phyloP scores from a whole-genome alignment of 1,284 basidiomycete genomes.

The Porodaedalea pini region DNA sequence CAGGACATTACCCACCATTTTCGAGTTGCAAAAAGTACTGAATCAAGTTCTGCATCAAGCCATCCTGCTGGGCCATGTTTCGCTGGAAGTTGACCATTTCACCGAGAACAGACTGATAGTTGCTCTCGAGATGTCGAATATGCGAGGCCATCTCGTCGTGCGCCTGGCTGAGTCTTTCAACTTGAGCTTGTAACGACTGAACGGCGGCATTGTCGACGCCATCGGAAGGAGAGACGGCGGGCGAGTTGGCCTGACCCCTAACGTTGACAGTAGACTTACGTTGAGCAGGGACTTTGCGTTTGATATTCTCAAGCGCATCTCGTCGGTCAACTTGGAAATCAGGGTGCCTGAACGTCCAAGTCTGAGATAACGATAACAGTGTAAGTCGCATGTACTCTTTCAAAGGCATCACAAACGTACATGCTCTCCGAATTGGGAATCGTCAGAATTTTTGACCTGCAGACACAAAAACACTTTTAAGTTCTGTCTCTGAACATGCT shows the following conservation, averaged over 20 bases:
- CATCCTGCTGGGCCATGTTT: constrained; percentile 83
- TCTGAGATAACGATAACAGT: constrained; percentile 39
- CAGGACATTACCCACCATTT: constrained; percentile 43
- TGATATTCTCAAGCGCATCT: constrained; percentile 89
- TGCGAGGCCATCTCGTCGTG: constrained; percentile 61
- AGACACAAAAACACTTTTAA: constrained; percentile 1
- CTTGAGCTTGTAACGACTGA: constrained; percentile 46
- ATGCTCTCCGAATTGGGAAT: constrained; percentile 75
- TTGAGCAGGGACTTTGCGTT: constrained; percentile 82
- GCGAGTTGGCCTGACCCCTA: constrained; percentile 22
- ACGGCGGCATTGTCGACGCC: constrained; percentile 28
- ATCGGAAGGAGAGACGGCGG: constrained; percentile 28
- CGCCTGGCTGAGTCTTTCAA: constrained; percentile 47
- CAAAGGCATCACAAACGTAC: constrained; percentile 37
- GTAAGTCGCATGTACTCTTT: background rate
- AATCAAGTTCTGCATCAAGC: constrained; percentile 78
- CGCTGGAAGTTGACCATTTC: constrained; percentile 84
- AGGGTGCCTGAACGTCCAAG: constrained; percentile 96
- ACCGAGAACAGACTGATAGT: constrained; percentile 74
- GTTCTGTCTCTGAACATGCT: background rate
- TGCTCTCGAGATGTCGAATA: constrained; percentile 63
- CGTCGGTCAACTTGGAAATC: constrained; percentile 87
- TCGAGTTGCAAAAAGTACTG: constrained; percentile 77
- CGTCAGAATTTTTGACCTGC: constrained; percentile 77
- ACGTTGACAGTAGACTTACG: constrained; percentile 42